phyloP scores from a whole-genome alignment of 192 early-diverging fungal genomes.

The Phycomyces nitens region DNA sequence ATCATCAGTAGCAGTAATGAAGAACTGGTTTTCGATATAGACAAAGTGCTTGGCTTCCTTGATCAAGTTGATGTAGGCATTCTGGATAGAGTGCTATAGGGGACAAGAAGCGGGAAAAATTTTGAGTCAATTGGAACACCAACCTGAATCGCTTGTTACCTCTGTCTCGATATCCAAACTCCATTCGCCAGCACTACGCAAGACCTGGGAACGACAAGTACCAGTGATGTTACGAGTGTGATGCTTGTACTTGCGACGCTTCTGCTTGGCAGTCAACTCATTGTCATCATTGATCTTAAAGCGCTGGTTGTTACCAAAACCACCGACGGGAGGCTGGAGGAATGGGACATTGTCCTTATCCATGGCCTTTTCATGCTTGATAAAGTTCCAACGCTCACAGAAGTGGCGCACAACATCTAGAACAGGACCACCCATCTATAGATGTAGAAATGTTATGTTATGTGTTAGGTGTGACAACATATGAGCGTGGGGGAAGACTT shows the following conservation, averaged over 20 bases:
- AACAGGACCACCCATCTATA: slow-evolving; percentile 69
- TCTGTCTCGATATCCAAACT: slow-evolving; percentile 61
- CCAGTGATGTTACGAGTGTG: slow-evolving; percentile 54
- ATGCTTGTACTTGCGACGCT: slow-evolving; percentile 38
- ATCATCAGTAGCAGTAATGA: slow-evolving; percentile 54
- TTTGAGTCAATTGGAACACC: not conserved
- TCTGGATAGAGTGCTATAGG: slow-evolving; percentile 66
- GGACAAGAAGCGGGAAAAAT: not conserved
- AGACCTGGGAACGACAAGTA: slow-evolving; percentile 58
- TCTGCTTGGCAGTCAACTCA: slow-evolving; percentile 51
- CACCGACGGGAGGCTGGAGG: slow-evolving; percentile 52
- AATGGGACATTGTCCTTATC: slow-evolving; percentile 55
- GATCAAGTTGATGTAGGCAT: slow-evolving; percentile 74
- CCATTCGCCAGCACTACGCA: slow-evolving; percentile 67
- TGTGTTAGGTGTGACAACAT: not conserved
- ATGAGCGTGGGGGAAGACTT: slow-evolving; percentile 14
- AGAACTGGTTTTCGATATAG: slow-evolving; percentile 93
- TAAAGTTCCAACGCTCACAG: slow-evolving; percentile 85
- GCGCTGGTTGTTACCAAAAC: slow-evolving; percentile 20
- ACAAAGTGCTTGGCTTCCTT: slow-evolving; percentile 71
- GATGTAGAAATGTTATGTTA: not conserved
- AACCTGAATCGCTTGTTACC: slow-evolving; percentile 19
- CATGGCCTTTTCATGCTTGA: slow-evolving; percentile 69
- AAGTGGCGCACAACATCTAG: slow-evolving; percentile 82
- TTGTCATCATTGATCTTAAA: slow-evolving; percentile 40